Evolutionary conservation across 129 eudicot species (phyloP).

Genomic region (Daucus carota): DNA sequence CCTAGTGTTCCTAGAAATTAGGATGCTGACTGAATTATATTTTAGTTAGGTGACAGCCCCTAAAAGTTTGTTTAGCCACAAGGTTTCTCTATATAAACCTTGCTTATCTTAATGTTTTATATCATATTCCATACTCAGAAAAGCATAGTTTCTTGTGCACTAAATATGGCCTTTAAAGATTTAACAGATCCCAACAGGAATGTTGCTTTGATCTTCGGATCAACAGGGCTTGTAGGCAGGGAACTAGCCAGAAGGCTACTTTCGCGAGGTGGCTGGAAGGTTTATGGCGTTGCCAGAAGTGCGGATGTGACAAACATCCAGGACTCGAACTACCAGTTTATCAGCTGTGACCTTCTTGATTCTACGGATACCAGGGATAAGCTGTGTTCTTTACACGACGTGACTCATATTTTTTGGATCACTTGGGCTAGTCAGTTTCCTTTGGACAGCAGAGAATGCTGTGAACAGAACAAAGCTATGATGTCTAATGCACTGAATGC

Average conservation of each 20-base stretch:
- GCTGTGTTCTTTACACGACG: constrained; percentile 46
- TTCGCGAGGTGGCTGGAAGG: constrained; percentile 55
- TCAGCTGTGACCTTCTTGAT: constrained; percentile 69
- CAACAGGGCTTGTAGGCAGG: constrained; percentile 76
- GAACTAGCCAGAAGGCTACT: constrained; percentile 64
- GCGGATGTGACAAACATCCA: constrained; percentile 17
- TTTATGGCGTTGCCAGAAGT: constrained; percentile 69
- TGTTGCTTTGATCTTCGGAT: constrained; percentile 78
- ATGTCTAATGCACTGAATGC: constrained; percentile 66
- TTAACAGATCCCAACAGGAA: constrained; percentile 22
- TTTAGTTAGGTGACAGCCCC: constrained; percentile 1
- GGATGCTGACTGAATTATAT: constrained; percentile 5
- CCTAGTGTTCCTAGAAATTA: constrained; percentile 11
- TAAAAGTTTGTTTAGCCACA: not conserved
- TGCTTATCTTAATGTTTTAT: not conserved
- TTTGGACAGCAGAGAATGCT: constrained; percentile 64
- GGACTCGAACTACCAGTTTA: constrained; percentile 45
- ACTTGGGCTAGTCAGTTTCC: constrained; percentile 86
- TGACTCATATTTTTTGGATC: constrained; percentile 86
- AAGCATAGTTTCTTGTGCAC: not conserved
- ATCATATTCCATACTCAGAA: constrained; percentile 7
- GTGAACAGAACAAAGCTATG: constrained; percentile 68
- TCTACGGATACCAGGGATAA: constrained; percentile 38
- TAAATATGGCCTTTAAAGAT: constrained; percentile 40
- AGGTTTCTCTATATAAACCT: constrained; percentile 11